Evolutionary conservation across 371 early-diverging fungal species (phyloP).

Genomic region (Blastocladiella emersonii): DNA sequence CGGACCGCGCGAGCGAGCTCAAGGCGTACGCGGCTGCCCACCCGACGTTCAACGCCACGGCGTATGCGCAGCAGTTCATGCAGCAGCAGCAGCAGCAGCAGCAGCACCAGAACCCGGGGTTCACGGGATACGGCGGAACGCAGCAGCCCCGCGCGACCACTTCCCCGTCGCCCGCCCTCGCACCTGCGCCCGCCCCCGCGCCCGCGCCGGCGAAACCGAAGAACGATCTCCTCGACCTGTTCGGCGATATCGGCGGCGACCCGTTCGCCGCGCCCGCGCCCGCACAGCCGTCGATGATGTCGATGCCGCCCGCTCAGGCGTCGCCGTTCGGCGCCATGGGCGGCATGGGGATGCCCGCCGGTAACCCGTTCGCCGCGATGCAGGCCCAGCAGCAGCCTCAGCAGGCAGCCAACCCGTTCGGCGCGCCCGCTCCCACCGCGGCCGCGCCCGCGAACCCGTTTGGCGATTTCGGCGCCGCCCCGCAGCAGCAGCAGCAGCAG

Average conservation of each 20-base stretch:
- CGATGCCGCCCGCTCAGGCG: too few species aligned
- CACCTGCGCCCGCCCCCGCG: not conserved
- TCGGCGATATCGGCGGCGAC: not conserved
- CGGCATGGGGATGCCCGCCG: not conserved
- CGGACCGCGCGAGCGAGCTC: not conserved
- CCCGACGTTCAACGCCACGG: not conserved
- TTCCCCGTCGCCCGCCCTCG: too few species aligned
- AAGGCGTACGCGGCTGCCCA: not conserved
- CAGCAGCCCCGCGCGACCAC: too few species aligned
- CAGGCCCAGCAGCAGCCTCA: constrained; percentile 1
- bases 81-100: not conserved
- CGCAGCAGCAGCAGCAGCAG: not conserved
- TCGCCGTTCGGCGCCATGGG: not conserved
- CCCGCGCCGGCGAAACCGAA: not conserved
- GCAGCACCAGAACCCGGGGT: not conserved
- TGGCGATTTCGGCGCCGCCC: not conserved
- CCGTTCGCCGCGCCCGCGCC: not conserved
- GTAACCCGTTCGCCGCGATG: not conserved
- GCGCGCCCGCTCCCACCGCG: not conserved
- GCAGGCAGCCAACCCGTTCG: not conserved
- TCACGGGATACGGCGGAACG: too few species aligned
- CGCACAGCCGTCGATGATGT: not conserved
- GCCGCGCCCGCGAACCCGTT: not conserved
- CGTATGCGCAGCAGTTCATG: constrained; percentile 2
- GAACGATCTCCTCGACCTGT: constrained; percentile 1